Evolutionary conservation across 768 basidiomycete species (phyloP).

Genomic region (Auricularia cornea): DNA sequence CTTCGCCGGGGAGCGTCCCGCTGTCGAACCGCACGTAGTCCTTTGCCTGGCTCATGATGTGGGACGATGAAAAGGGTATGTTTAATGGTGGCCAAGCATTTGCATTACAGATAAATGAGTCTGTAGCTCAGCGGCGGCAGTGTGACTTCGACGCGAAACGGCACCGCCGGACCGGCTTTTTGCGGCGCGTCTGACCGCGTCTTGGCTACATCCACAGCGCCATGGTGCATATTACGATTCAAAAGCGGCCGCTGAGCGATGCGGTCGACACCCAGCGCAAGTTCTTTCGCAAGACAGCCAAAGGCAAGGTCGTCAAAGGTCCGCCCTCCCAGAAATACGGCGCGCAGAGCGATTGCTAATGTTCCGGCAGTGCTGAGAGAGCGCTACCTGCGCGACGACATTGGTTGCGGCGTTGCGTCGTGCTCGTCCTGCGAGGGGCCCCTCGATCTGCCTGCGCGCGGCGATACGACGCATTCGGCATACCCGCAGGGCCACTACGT

Average conservation of each 20-base stretch:
- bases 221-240: conserved; percentile 59
- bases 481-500: conserved; percentile 70
- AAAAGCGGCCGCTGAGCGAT: conserved; percentile 63
- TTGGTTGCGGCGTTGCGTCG: conserved; percentile 70
- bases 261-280: conserved; percentile 75
- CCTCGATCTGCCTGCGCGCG: conserved; percentile 46
- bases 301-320: conserved; percentile 94
- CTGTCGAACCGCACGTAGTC: background rate
- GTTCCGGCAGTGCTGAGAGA: conserved; percentile 68
- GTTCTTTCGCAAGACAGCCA: conserved; percentile 92
- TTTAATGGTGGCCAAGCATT: too few species aligned
- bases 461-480: conserved; percentile 45
- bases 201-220: background rate
- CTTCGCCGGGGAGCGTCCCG: background rate
- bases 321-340: conserved; percentile 7
- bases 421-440: conserved; percentile 54
- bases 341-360: conserved; percentile 1
- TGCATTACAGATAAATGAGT: too few species aligned
- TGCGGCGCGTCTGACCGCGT: conserved; percentile 1
- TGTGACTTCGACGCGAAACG: background rate
- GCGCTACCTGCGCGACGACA: conserved; percentile 87
- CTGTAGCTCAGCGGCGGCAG: too few species aligned
- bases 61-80: background rate
- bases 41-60: background rate
- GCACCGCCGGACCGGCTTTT: background rate